These are phyloP conservation scores for Trichoderma asperellum DNA, from an alignment of 2,329 filamentous ascomycete genomes.

Conservation along the genomic window DNA sequence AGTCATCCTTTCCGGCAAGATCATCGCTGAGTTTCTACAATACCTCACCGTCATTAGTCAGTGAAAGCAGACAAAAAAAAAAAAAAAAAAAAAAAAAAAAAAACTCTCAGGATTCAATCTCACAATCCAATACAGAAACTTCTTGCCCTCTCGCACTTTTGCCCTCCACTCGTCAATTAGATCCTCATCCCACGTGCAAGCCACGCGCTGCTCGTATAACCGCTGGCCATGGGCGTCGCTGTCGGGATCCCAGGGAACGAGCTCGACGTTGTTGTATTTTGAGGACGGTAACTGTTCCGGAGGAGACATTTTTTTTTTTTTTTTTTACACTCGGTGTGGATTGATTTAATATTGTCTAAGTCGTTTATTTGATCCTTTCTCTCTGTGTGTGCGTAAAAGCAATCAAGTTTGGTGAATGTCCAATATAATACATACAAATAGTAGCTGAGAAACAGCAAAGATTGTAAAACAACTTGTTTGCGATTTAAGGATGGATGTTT, in stretches of 20 bases:
- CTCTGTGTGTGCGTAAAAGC: background rate
- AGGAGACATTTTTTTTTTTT: background rate
- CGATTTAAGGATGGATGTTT: too few relatives aligned
- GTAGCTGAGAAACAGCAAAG: too few relatives aligned
- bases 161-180: slow-evolving; percentile 44
- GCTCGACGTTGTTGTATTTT: slow-evolving; percentile 29
- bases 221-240: slow-evolving; percentile 46
- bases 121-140: slow-evolving; percentile 49
- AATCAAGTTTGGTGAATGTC: background rate
- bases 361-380: background rate
- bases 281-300: background rate
- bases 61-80: background rate
- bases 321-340: background rate
- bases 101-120: slow-evolving; percentile 33
- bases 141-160: slow-evolving; percentile 42
- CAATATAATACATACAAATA: too few relatives aligned
- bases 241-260: slow-evolving; percentile 51
- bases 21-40: slow-evolving; percentile 40
- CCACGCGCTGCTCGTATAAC: slow-evolving; percentile 49
- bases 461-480: background rate
- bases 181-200: slow-evolving; percentile 50
- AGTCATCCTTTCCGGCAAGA: slow-evolving; percentile 36
- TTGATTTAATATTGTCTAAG: background rate
- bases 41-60: background rate
- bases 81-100: too few relatives aligned